These are phyloP conservation scores for Teratosphaeriaceae sp. DNA, from an alignment of 2,329 filamentous ascomycete species.

Conservation along the genomic window DNA sequence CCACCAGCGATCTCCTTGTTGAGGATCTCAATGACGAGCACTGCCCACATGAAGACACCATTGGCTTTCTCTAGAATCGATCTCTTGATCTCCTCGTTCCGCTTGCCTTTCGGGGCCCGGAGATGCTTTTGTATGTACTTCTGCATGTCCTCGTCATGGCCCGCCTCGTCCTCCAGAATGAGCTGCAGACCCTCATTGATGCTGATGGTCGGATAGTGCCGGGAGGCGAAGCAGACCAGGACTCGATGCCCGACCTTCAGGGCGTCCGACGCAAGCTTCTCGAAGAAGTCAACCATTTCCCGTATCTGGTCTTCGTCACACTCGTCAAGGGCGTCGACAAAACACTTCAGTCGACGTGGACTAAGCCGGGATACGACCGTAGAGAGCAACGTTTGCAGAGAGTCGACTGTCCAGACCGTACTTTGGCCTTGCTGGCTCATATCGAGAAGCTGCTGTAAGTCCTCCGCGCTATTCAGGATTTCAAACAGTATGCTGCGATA, in stretches of 20 bases:
- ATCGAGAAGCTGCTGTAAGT: conserved; percentile 32
- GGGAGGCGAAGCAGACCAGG: conserved; percentile 35
- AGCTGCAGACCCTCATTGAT: conserved; percentile 27
- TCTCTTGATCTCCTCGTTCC: conserved; percentile 19
- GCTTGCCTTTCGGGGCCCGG: conserved; percentile 17
- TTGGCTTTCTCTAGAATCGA: conserved; percentile 33
- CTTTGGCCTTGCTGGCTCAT: background rate
- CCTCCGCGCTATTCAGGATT: conserved; percentile 31
- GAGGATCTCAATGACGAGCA: conserved; percentile 40
- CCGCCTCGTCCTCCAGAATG: conserved; percentile 30
- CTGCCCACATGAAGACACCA: conserved; percentile 43
- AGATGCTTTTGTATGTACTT: conserved; percentile 31
- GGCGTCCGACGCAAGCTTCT: conserved; percentile 22
- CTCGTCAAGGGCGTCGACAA: conserved; percentile 44
- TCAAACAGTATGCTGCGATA: conserved; percentile 47
- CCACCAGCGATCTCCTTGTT: conserved; percentile 35
- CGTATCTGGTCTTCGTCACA: conserved; percentile 34
- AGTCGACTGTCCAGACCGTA: conserved; percentile 16
- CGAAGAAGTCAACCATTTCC: conserved; percentile 34
- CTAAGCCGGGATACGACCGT: conserved; percentile 23
- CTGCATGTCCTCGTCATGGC: conserved; percentile 27
- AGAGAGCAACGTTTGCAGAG: conserved; percentile 16
- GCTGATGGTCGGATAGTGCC: conserved; percentile 39
- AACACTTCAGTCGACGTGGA: conserved; percentile 23
- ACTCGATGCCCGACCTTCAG: conserved; percentile 12